A percentile compares a stretch with the other conserved stretches of the same genome.
phyloP scores from a whole-genome alignment of 2,329 filamentous ascomycete species.

The Xylariaceae sp. region DNA sequence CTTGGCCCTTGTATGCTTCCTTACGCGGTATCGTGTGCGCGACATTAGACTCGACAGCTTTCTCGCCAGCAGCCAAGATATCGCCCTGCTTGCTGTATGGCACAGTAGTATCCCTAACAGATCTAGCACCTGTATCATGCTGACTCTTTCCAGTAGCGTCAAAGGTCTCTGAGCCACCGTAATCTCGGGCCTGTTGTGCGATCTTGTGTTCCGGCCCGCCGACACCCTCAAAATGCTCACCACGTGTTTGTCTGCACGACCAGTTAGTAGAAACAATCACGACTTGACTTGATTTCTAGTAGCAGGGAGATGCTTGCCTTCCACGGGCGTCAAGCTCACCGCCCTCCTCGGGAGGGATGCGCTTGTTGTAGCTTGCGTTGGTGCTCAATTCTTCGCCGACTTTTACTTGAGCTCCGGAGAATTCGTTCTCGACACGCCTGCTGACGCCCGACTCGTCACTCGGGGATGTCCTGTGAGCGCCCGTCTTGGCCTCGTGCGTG shows the following conservation, averaged over 20 bases:
- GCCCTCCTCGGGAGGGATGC: conserved; percentile 43
- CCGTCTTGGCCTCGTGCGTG: conserved; percentile 46
- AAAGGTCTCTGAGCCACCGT: conserved; percentile 35
- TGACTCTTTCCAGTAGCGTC: conserved; percentile 16
- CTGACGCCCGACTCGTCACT: conserved; percentile 42
- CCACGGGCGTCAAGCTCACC: conserved; percentile 42
- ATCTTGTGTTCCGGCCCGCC: conserved; percentile 43
- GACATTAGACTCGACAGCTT: conserved; percentile 37
- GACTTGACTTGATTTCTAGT: not conserved
- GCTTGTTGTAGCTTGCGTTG: conserved; percentile 43
- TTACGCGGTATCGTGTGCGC: conserved; percentile 36
- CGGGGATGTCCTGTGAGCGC: conserved; percentile 36
- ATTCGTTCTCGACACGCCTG: conserved; percentile 39
- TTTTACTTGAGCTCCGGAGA: conserved; percentile 38
- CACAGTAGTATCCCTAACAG: conserved; percentile 30
- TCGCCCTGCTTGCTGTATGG: conserved; percentile 23
- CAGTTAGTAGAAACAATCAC: no score
- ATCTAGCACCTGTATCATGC: conserved; percentile 12
- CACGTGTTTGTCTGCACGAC: conserved; percentile 43
- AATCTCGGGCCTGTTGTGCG: conserved; percentile 24
- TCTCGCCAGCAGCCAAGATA: conserved; percentile 35
- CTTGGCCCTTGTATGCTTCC: conserved; percentile 36
- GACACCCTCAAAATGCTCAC: conserved; percentile 40
- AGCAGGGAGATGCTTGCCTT: conserved; percentile 32
- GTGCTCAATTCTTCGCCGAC: conserved; percentile 43